These are phyloP conservation scores for Psilocybe sp. DNA, from an alignment of 768 basidiomycete genomes.

Conservation along the genomic window DNA sequence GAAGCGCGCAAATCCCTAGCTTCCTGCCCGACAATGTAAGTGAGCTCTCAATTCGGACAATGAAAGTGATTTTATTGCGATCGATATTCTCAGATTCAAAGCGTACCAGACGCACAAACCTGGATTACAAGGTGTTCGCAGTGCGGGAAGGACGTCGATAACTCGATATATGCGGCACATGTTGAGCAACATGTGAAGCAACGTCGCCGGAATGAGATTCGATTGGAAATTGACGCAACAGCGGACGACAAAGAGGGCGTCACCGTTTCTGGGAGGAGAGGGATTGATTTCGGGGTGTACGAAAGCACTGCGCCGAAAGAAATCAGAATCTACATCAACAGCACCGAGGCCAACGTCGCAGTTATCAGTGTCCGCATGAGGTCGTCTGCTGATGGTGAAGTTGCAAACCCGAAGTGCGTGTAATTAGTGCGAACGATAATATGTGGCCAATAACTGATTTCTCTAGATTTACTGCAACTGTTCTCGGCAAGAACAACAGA, in stretches of 20 bases:
- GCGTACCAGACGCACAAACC: background rate
- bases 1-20: background rate
- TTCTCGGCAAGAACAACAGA: constrained; percentile 27
- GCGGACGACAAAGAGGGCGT: constrained; percentile 47
- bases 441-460: background rate
- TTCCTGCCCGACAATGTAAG: background rate
- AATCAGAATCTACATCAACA: constrained; percentile 22
- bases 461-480: constrained; percentile 32
- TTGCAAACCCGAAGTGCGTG: constrained; percentile 22
- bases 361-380: constrained; percentile 22
- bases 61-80: too few relatives aligned
- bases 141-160: constrained; percentile 22
- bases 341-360: constrained; percentile 17
- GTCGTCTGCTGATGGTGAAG: constrained; percentile 19
- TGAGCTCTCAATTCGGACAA: background rate
- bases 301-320: constrained; percentile 29
- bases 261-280: constrained; percentile 34
- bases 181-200: constrained; percentile 25
- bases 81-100: background rate
- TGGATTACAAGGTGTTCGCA: constrained; percentile 18
- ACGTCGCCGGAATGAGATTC: constrained; percentile 23
- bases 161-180: constrained; percentile 24
- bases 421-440: background rate
- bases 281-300: constrained; percentile 47
- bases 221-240: constrained; percentile 35